Base-by-base conservation (phyloP, 78 protist species). In the Trichosphaerium sp. region DNA sequence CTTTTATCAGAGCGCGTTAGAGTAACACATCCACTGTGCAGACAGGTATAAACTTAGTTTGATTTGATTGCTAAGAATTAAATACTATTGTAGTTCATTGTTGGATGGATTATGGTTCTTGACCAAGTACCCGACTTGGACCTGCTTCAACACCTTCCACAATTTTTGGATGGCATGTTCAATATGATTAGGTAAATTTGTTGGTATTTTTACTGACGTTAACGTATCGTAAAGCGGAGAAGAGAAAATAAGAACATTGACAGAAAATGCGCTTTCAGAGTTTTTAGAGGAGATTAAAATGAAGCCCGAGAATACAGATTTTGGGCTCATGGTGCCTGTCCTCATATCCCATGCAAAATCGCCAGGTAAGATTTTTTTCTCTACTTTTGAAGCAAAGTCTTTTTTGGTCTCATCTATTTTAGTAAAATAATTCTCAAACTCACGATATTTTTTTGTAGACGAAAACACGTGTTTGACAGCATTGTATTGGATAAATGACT, bases 91-190 rank as follows among this genome's bases (percentile, higher is more conserved):
- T n/a, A n/a, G 35, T 82, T 87, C 58, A 62, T 90, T 43, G 65
- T 87, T 40, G 85, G 83, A 14, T 92, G 95, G 95, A 57, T 93
- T 54, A 28, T 69, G 1, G 66, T 87, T 11, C 77, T 90, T 40
- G 84, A 84, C 56, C 31, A 69, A 44, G 82, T 88, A 28, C 92
- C 89, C 34, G 83, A 88, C 63, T 71, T 92, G 38, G 78, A 84
- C 62, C 34, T 92, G 71, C 58, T 82, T 8, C 18, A 60, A 6
- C 60, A 91, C 82, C 75, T 93, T 12, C 95, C 94, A 25, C 57
- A 69, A 32, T 83, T 81, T 26, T 71, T 92, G 41, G 87, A 68
- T 43, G 98, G 98, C 37, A 39, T 95, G 4, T 83, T 92, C 57
- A 44, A 67, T 52, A 87, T 89, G 77, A 69, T 91, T 51, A 51